These are phyloP conservation scores for Sarocladium oryzae DNA, from an alignment of 2,329 filamentous ascomycete genomes.

Conservation along the genomic window DNA sequence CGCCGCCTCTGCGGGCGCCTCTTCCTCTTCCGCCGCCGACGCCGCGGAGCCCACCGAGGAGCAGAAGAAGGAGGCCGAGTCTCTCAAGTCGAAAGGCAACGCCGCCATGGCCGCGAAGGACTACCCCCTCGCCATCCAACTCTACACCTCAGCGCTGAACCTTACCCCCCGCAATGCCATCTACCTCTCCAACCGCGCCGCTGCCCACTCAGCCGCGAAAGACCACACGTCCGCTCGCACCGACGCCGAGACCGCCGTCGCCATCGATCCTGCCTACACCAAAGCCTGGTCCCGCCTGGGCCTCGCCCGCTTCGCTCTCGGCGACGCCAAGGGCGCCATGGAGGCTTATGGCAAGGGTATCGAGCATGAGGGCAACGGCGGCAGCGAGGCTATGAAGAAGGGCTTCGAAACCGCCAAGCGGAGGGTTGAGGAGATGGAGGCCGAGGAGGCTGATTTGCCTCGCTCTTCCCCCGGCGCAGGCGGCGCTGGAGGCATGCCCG, in stretches of 20 bases:
- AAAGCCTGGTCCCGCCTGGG: slow-evolving; percentile 96
- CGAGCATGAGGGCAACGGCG: slow-evolving; percentile 86
- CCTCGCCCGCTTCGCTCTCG: slow-evolving; percentile 83
- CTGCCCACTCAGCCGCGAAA: slow-evolving; percentile 77
- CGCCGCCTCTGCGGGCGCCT: slow-evolving; percentile 34
- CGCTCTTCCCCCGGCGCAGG: slow-evolving; percentile 45
- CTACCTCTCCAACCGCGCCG: slow-evolving; percentile 95
- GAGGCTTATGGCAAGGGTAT: slow-evolving; percentile 93
- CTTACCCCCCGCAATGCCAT: slow-evolving; percentile 83
- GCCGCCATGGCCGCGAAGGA: slow-evolving; percentile 93
- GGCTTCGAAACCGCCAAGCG: slow-evolving; percentile 90
- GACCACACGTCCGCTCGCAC: slow-evolving; percentile 78
- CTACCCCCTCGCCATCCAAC: slow-evolving; percentile 72
- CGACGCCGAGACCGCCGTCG: slow-evolving; percentile 87
- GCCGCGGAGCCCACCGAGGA: slow-evolving; percentile 38
- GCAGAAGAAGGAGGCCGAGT: slow-evolving; percentile 75
- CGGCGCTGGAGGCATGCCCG: slow-evolving; percentile 60
- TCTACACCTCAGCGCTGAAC: slow-evolving; percentile 81
- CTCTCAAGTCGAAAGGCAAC: slow-evolving; percentile 85
- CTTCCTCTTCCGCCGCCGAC: slow-evolving; percentile 14
- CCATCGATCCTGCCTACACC: slow-evolving; percentile 85
- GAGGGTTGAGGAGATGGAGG: slow-evolving; percentile 73
- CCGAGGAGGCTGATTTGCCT: slow-evolving; percentile 30
- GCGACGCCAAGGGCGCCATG: slow-evolving; percentile 85
- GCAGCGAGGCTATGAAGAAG: slow-evolving; percentile 95